A percentile compares a stretch with the other conserved stretches of the same genome.
Evolutionary conservation across 2,329 filamentous ascomycete species (phyloP).

Genomic region (Colletotrichum sp.): DNA sequence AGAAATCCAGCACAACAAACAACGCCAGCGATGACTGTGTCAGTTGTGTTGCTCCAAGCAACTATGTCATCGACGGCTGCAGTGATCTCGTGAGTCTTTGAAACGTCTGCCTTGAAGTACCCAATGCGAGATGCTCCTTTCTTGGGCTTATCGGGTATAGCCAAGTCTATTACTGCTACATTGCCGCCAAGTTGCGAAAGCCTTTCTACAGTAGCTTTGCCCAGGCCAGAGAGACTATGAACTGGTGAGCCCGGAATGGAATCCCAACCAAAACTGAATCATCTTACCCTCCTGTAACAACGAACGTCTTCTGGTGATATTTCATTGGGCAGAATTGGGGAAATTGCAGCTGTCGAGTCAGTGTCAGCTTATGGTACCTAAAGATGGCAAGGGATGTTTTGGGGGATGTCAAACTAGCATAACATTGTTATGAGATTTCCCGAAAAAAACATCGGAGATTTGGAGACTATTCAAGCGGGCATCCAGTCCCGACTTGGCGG

Average conservation of each 20-base stretch:
- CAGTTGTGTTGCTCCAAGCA: neutral
- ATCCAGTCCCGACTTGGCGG: neutral
- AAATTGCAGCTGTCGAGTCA: neutral
- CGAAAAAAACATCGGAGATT: neutral
- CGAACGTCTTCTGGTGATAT: neutral
- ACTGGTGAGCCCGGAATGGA: neutral
- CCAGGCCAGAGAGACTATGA: neutral
- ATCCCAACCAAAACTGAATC: too few relatives aligned
- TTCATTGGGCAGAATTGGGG: neutral
- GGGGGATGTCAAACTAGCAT: neutral
- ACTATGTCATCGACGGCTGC: neutral
- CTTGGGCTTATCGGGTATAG: neutral
- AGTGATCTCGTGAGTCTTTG: neutral
- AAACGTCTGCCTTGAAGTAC: neutral
- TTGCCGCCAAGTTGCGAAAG: neutral
- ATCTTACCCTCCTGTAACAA: neutral
- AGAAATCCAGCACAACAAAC: neutral
- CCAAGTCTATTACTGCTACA: neutral
- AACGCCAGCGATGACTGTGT: neutral
- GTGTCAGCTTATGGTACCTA: neutral
- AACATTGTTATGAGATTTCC: rapidly evolving
- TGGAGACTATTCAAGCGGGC: neutral
- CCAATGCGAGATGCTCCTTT: rapidly evolving
- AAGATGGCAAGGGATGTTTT: neutral
- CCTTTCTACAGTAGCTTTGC: neutral